Evolutionary conservation across 176 grass and related monocot species (phyloP), one percentile per base, ranked within the genome.

Genomic region (Oryza nivara): DNA sequence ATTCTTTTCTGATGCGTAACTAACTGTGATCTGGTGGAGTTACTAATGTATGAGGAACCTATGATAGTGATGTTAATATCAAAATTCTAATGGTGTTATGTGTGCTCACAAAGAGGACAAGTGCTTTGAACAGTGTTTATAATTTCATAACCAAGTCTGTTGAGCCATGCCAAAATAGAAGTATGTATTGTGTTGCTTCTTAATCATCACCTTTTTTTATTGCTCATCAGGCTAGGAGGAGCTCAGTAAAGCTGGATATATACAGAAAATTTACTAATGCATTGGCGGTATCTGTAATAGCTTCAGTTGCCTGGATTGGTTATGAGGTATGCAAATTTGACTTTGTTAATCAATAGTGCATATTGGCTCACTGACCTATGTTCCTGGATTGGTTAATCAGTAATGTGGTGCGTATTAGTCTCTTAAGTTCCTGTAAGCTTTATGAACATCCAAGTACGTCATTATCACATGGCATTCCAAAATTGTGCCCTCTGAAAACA

Each of bases 261-360:
- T 99, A 94, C 67, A 89, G 97, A 76, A 96, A 96, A 79, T 99
- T 99, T 66, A 96, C 97, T 58, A 99, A 99, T 86, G 91, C 92
- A 67, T 74, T 99, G 78, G 93, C 89, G 7, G 68, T 92, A 88
- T 89, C 88, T 73, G 97, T 96, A 38, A 96, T 96, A 84, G 93
- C 92, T 86, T 99, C 92, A 63, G 97, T 99, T 88, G 84, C 90
- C 72, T 96, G 97, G 97, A 99, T 99, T 90, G 93, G 93, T 68
- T 99, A 96, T 74, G 97, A 99, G 93, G 97, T 99, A 81, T 40
- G 73, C n/a, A 67, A 46, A 84, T 80, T 78, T 61, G 26, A 65
- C 30, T 5, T 70, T 58, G 69, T 52, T 44, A 30, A 48, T 63
- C 67, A 47, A 61, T 22, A 74, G 12, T 78, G 26, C 73, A 74